Evolutionary conservation across 805 yeast genomes (phyloP), one percentile per base, ranked within the genome.

Genomic region (Lipomyces yamadae): DNA sequence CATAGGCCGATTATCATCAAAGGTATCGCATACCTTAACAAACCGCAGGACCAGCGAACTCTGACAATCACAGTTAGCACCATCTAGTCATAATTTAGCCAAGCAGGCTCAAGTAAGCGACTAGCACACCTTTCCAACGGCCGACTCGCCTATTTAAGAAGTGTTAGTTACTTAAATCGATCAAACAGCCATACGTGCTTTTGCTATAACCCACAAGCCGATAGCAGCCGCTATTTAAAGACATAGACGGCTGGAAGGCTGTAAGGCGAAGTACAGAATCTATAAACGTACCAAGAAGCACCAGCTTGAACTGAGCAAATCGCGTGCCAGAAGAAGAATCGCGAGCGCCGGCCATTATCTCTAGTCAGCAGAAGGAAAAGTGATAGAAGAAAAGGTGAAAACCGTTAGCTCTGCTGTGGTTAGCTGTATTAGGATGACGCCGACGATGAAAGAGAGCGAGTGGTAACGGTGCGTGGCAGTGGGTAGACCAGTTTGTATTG

Each of bases 11-110:
- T 3, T 48, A 48, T 24, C 37, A 15, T 13, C 11, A 30, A 32
- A 24, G 37, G 24, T 56, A 15, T 13, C 18, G 11, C 70, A 15
- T 60, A 72, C 76, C 70, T 84, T 85, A 33, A 86, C 93, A 73
- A 93, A 92, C 61, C 98, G 81, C 71, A 90, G 90, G 0, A 92
- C 92, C 8, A 94, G 83, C 0, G 97, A 92, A 5, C 89, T 58
- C 90, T 91, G 24, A 83, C n/a, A 53, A 11, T 13, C 29, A n/a
- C 32, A 54, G 66, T 59, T 45, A 59, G 62, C 37, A n/a, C 33
- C 53, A 39, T 24, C 24, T 24, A 53, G 56, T 11, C 29, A 10
- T 32, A 55, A 18, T 39, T 24, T 56, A 30, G 4, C 24, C 56
- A 15, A 18, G 24, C 45, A 60, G 24, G 56, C 18, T 24, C 13